These are phyloP conservation scores for Suillus weaverae DNA, from an alignment of 768 basidiomycete genomes.

Conservation along the genomic window DNA sequence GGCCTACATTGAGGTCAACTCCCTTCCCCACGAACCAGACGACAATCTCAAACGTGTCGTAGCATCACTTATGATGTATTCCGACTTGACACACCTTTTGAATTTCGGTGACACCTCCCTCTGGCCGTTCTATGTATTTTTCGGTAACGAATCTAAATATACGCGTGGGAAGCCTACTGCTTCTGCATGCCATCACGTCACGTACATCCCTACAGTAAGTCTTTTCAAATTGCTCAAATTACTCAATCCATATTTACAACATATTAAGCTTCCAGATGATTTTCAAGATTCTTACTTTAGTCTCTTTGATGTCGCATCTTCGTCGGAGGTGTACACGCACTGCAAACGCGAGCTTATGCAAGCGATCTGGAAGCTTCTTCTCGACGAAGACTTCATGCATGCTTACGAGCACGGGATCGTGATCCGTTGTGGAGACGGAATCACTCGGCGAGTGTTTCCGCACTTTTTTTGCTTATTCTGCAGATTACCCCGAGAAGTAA, in stretches of 20 bases:
- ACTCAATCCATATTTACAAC: background rate
- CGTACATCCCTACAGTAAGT: conserved; percentile 13
- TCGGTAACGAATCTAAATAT: conserved; percentile 20
- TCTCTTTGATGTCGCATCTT: background rate
- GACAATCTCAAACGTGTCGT: conserved; percentile 17
- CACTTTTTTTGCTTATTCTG: conserved; percentile 19
- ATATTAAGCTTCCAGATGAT: background rate
- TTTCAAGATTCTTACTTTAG: background rate
- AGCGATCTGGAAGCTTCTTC: background rate
- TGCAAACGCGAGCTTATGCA: background rate
- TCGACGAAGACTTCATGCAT: background rate
- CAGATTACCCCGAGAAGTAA: conserved; percentile 24
- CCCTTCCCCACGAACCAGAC: conserved; percentile 10
- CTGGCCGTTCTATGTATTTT: conserved; percentile 21
- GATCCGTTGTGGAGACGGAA: background rate
- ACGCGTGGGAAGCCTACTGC: conserved; percentile 11
- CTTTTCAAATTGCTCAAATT: background rate
- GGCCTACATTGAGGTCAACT: conserved; percentile 7
- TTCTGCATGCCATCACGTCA: conserved; percentile 13
- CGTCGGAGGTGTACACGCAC: background rate
- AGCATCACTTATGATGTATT: conserved; percentile 23
- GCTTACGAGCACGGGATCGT: background rate
- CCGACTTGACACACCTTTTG: conserved; percentile 24
- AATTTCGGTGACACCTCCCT: conserved; percentile 15
- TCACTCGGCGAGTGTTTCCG: background rate